These are phyloP conservation scores for Artomyces pyxidatus DNA, from an alignment of 768 basidiomycete genomes.

Conservation along the genomic window DNA sequence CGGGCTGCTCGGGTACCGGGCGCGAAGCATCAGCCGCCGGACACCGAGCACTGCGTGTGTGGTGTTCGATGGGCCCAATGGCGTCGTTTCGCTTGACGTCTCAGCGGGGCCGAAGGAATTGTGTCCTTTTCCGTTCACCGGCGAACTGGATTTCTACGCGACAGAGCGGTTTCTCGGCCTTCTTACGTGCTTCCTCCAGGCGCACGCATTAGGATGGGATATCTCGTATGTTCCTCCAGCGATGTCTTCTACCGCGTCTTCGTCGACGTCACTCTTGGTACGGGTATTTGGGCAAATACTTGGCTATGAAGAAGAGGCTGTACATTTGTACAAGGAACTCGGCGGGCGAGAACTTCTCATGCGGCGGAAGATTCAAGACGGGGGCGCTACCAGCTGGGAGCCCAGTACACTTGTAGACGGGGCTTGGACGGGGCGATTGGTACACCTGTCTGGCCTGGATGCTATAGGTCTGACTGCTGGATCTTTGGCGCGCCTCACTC, in stretches of 20 bases:
- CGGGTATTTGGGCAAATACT: constrained; percentile 45
- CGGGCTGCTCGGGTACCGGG: constrained; percentile 44
- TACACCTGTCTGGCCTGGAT: constrained; percentile 55
- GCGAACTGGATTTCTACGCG: constrained; percentile 31
- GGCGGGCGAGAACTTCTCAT: constrained; percentile 60
- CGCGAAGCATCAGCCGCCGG: constrained; percentile 32
- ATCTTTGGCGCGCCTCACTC: constrained; percentile 47
- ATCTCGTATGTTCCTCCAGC: constrained; percentile 54
- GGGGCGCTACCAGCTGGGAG: constrained; percentile 46
- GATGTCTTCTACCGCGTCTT: constrained; percentile 50
- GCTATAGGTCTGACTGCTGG: constrained; percentile 61
- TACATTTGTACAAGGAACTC: constrained; percentile 63
- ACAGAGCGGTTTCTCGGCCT: constrained; percentile 48
- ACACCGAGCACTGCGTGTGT: constrained; percentile 34
- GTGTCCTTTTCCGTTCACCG: constrained; percentile 37
- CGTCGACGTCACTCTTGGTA: constrained; percentile 50
- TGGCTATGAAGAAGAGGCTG: constrained; percentile 50
- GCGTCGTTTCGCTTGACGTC: constrained; percentile 29
- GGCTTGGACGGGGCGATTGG: constrained; percentile 45
- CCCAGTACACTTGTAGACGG: constrained; percentile 53
- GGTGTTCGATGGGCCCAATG: constrained; percentile 30
- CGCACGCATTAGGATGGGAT: constrained; percentile 59
- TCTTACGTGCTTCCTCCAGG: constrained; percentile 51
- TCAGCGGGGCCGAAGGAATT: constrained; percentile 42
- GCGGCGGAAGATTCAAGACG: constrained; percentile 48